phyloP scores from a whole-genome alignment of 441 rosid species.

The Pelargonium australe region DNA sequence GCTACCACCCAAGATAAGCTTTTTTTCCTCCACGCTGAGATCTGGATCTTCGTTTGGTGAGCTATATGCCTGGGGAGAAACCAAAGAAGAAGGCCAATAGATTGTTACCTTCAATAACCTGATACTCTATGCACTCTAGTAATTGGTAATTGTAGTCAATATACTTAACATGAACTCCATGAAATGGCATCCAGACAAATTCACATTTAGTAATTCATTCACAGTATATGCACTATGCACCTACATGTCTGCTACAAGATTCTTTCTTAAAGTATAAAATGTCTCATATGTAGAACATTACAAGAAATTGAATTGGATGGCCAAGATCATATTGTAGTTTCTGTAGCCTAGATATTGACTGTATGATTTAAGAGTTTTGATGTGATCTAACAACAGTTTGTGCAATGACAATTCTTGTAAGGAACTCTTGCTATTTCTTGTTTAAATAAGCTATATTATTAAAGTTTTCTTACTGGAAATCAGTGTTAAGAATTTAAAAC shows the following conservation, averaged over 20 bases:
- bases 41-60: conserved; percentile 81
- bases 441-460: background rate
- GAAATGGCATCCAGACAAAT: background rate
- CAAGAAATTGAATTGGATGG: background rate
- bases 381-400: background rate
- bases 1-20: conserved; percentile 56
- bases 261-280: background rate
- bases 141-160: background rate
- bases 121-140: background rate
- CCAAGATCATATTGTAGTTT: background rate
- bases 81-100: conserved; percentile 13
- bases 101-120: background rate
- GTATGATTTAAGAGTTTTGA: background rate
- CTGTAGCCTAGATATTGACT: background rate
- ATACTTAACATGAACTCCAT: background rate
- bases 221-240: too few relatives aligned
- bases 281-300: background rate
- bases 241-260: background rate
- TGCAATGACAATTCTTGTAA: background rate
- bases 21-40: conserved; percentile 59
- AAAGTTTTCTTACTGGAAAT: background rate
- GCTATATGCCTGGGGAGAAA: conserved; percentile 67
- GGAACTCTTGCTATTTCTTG: background rate
- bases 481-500: conserved; percentile 20
- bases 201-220: too few relatives aligned